phyloP scores from a whole-genome alignment of 2,329 filamentous ascomycete genomes.

The Paraphoma chrysanthemicola region DNA sequence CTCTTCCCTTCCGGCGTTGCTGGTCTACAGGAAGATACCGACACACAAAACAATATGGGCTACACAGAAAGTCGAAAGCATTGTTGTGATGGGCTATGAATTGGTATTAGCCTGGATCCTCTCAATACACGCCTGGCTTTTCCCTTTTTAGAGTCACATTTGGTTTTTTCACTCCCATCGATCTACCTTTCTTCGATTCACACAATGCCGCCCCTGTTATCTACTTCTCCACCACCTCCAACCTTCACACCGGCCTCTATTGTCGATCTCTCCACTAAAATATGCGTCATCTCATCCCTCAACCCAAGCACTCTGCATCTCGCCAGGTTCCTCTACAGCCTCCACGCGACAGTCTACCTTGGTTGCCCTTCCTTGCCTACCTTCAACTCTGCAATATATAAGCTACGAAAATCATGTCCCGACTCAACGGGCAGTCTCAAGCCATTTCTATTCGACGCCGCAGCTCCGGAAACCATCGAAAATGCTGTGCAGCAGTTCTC shows the following conservation, averaged over 20 bases:
- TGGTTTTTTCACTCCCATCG: no score
- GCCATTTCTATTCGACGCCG: slow-evolving; percentile 41
- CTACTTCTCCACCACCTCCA: slow-evolving; percentile 44
- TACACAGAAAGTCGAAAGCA: no score
- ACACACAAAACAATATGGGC: no score
- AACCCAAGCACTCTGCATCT: slow-evolving; percentile 58
- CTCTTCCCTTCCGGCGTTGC: neutral
- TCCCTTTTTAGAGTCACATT: no score
- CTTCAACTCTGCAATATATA: slow-evolving; percentile 50
- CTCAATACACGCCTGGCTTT: no score
- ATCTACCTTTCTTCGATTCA: neutral
- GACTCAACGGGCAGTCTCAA: slow-evolving; percentile 36
- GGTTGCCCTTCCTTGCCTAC: slow-evolving; percentile 38
- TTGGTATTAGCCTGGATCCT: no score
- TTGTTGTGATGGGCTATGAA: no score
- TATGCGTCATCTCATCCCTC: slow-evolving; percentile 60
- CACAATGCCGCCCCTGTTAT: neutral
- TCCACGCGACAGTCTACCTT: slow-evolving; percentile 62
- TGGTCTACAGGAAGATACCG: no score
- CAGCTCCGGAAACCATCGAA: slow-evolving; percentile 45
- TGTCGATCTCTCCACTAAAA: slow-evolving; percentile 51
- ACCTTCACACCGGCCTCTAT: slow-evolving; percentile 53
- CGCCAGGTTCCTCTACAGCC: slow-evolving; percentile 59
- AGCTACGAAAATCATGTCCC: slow-evolving; percentile 48
- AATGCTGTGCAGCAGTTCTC: neutral